Evolutionary conservation across 23 red algal species (phyloP), one percentile per base, ranked within the genome.

Genomic region (Gracilaria vermiculophylla): DNA sequence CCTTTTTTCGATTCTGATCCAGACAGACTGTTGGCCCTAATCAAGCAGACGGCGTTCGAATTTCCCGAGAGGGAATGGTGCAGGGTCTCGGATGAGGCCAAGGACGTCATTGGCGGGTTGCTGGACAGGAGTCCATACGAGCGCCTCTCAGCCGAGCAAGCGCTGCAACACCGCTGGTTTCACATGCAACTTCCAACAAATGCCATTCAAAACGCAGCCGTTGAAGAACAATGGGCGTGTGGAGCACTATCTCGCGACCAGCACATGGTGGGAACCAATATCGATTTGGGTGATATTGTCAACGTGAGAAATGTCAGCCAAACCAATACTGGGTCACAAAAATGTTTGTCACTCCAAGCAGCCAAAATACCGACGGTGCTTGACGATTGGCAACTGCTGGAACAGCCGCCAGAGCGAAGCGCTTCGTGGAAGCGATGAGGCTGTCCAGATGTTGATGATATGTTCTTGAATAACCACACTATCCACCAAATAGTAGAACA

Each of bases 1-100:
- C 94, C 94, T 10, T 96, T 96, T 70, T 53, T 40, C 41, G 69
- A 81, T 33, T 69, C 80, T 29, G 84, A 89, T 67, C 70, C 85
- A 31, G 51, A 49, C 41, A 77, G 64, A 89, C 54, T 89, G 7
- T 25, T 78, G 36, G 70, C 76, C 13, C 85, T 40, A 3, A 89
- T 89, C 50, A 77, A 65, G 49, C 85, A 54, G 20, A 65, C 40
- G 20, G 51, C 76, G 9, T 89, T 73, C 32, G 36, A 75, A 3
- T 78, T 89, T 35, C 70, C 85, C 7, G 53, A 64, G 25, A 58
- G 33, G 21, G 85, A 78, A 35, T 89, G 85, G 85, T 51, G 43
- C 21, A 29, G 3, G 3, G 32, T 89, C 35, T 89, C 85, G 27
- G 41, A 77, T 16, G 70, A 76, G 29, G 85, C 85, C n/a, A 89